Evolutionary conservation across 192 early-diverging fungal genomes (phyloP).

Genomic region (Gryganskiella cystojenkinii): DNA sequence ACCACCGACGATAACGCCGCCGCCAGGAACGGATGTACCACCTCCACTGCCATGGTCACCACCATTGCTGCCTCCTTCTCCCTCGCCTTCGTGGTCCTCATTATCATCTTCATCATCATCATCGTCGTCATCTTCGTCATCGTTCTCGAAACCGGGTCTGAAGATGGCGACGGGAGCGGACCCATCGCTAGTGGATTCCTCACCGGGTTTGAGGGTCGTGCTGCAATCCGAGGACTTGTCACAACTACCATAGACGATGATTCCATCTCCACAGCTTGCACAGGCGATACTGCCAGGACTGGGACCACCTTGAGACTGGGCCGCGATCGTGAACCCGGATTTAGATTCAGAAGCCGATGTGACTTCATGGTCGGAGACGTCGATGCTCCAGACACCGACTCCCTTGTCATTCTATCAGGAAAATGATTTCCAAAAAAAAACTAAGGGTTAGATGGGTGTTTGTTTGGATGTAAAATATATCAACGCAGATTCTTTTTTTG

Average conservation of each 20-base stretch:
- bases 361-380: neutral
- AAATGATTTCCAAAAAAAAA: neutral
- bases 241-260: constrained; percentile 46
- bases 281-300: constrained; percentile 29
- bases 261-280: constrained; percentile 39
- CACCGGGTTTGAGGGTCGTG: constrained; percentile 29
- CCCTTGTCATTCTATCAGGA: constrained; percentile 20
- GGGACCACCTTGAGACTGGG: constrained; percentile 22
- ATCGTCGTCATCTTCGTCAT: constrained; percentile 29
- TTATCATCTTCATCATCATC: constrained; percentile 24
- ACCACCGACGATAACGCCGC: neutral
- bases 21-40: too few relatives aligned
- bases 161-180: constrained; percentile 34
- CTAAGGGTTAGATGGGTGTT: neutral
- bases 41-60: neutral
- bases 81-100: neutral
- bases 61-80: neutral
- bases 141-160: constrained; percentile 12
- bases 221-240: constrained; percentile 33
- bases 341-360: too few relatives aligned
- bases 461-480: neutral
- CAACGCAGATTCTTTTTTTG: neutral
- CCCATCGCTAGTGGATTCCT: neutral
- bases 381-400: constrained; percentile 40
- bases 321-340: constrained; percentile 8